These are phyloP conservation scores for Selaginella moellendorffii DNA, from an alignment of 75 land plant genomes.

Conservation along the genomic window DNA sequence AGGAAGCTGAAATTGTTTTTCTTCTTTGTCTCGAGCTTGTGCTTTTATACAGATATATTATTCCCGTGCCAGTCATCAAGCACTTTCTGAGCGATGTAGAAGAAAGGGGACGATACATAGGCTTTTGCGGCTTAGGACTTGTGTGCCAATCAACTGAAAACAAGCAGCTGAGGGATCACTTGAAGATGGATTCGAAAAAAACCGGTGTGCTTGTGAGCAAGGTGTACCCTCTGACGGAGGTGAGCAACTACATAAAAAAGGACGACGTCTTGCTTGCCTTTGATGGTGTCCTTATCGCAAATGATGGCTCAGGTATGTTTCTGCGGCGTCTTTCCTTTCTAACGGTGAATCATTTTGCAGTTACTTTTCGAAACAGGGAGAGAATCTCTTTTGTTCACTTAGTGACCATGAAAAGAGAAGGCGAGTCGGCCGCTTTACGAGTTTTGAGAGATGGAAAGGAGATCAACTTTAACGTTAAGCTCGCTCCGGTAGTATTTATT, in stretches of 20 bases:
- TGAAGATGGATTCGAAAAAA: slow-evolving; percentile 47
- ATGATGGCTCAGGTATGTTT: slow-evolving; percentile 79
- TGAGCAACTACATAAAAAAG: slow-evolving; percentile 39
- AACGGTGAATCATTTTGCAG: too few species aligned
- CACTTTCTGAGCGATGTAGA: slow-evolving; percentile 84
- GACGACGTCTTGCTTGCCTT: slow-evolving; percentile 81
- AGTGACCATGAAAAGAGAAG: slow-evolving; percentile 92
- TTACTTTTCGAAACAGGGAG: slow-evolving; percentile 90
- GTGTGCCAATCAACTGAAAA: slow-evolving; percentile 90
- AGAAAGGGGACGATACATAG: slow-evolving; percentile 61
- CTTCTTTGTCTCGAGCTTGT: too few species aligned
- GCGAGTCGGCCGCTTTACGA: slow-evolving; percentile 43
- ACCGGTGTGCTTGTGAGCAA: slow-evolving; percentile 86
- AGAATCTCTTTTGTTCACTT: slow-evolving; percentile 95
- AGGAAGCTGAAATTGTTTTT: too few species aligned
- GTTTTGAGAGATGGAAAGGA: slow-evolving; percentile 58
- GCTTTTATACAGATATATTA: slow-evolving; percentile 63
- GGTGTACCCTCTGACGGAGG: slow-evolving; percentile 68
- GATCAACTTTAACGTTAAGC: slow-evolving; percentile 42
- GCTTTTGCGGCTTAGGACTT: slow-evolving; percentile 78
- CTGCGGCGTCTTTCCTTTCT: too few species aligned
- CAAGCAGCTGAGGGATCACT: slow-evolving; percentile 58
- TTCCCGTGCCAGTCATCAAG: slow-evolving; percentile 80
- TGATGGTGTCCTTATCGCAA: slow-evolving; percentile 83
- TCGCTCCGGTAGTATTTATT: slow-evolving; percentile 54